phyloP scores from a whole-genome alignment of 2,329 filamentous ascomycete genomes.

The Zymoseptoria crescenta region DNA sequence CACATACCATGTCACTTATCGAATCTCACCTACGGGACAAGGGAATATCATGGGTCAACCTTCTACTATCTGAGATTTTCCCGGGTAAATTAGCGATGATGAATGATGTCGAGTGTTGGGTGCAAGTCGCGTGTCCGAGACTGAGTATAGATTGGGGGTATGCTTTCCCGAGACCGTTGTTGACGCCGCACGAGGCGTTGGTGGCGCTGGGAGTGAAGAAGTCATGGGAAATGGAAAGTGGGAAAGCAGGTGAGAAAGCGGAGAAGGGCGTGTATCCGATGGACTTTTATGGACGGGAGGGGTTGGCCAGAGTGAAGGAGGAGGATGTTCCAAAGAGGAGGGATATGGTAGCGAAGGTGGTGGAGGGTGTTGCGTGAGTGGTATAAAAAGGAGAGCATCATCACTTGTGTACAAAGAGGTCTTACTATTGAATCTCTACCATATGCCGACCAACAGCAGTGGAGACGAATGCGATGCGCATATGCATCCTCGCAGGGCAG shows the following conservation, averaged over 20 bases:
- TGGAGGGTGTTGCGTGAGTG: not conserved
- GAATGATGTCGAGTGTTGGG: constrained; percentile 91
- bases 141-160: constrained; percentile 99
- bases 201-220: constrained; percentile 75
- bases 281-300: constrained; percentile 95
- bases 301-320: constrained; percentile 66
- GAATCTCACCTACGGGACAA: constrained; percentile 64
- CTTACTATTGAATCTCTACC: not conserved
- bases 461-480: not conserved
- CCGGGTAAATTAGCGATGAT: constrained; percentile 92
- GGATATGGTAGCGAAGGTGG: not conserved
- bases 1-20: constrained; percentile 80
- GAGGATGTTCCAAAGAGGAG: constrained; percentile 20
- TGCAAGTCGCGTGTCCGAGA: constrained; percentile 94
- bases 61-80: constrained; percentile 91
- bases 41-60: constrained; percentile 73
- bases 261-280: constrained; percentile 62
- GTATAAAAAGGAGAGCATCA: not conserved
- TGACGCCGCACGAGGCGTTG: constrained; percentile 93
- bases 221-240: constrained; percentile 47
- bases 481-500: not conserved
- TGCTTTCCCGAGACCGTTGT: constrained; percentile 76
- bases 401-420: not conserved
- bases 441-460: not conserved
- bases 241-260: constrained; percentile 14